These are phyloP conservation scores for Psilocybe azurescens DNA, from an alignment of 768 basidiomycete genomes.

Conservation along the genomic window DNA sequence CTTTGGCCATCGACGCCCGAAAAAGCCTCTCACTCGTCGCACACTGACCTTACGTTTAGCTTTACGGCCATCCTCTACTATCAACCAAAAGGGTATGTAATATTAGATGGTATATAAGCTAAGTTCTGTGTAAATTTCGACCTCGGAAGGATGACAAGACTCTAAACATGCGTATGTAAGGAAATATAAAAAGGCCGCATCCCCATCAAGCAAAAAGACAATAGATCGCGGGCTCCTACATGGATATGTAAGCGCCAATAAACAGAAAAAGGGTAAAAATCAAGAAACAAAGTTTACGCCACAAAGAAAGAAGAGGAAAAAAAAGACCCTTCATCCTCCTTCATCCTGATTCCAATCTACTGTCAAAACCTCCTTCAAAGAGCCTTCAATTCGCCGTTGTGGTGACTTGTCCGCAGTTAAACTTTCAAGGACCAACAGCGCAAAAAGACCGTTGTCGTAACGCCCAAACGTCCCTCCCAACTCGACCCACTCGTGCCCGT, in stretches of 20 bases:
- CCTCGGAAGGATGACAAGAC: not conserved
- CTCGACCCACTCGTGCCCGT: no score
- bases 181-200: not conserved
- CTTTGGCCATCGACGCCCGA: not conserved
- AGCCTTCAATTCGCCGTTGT: not conserved
- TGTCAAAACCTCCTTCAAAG: not conserved
- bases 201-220: not conserved
- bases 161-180: not conserved
- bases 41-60: not conserved
- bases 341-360: no score
- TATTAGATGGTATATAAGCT: conserved; percentile 7
- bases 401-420: not conserved
- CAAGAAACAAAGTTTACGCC: not conserved
- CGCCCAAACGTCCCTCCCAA: not conserved
- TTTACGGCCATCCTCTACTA: not conserved
- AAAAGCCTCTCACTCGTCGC: not conserved
- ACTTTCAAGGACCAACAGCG: not conserved
- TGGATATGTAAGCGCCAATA: not conserved
- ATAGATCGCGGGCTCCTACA: no score
- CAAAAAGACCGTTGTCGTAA: not conserved
- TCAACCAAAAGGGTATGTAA: conserved; percentile 3
- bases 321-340: no score
- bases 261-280: not conserved
- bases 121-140: not conserved
- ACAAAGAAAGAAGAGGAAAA: not conserved